Conservation (phyloP, 2,329 filamentous ascomycete genomes). For the Penicillium concentricum region DNA sequence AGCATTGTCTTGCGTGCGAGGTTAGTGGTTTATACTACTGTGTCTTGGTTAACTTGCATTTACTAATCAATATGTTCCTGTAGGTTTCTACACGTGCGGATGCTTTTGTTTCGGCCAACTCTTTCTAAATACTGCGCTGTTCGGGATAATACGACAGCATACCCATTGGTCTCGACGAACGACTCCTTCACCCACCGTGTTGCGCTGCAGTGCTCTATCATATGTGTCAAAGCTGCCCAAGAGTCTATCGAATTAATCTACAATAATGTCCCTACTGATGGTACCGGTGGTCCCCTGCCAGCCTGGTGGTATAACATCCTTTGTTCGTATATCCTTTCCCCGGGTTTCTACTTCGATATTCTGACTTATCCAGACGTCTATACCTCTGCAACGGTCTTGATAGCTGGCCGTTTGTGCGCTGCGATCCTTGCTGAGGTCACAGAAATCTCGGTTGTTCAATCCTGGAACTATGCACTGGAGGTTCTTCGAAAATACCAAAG, state of each 20-base stretch:
- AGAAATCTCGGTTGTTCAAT: slow-evolving; percentile 23
- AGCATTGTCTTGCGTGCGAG: slow-evolving; percentile 34
- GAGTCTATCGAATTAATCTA: slow-evolving; percentile 35
- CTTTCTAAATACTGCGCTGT: slow-evolving; percentile 33
- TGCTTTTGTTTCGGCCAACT: slow-evolving; percentile 35
- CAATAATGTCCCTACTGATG: slow-evolving; percentile 28
- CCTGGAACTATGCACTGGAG: slow-evolving; percentile 31
- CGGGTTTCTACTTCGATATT: background rate
- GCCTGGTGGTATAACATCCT: slow-evolving; percentile 42
- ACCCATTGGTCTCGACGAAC: slow-evolving; percentile 21
- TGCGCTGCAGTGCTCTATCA: slow-evolving; percentile 36
- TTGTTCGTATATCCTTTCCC: slow-evolving; percentile 20
- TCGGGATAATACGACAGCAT: slow-evolving; percentile 20
- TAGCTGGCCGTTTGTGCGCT: slow-evolving; percentile 33
- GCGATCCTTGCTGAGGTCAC: slow-evolving; percentile 27
- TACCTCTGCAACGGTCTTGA: slow-evolving; percentile 36
- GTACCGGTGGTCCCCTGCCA: slow-evolving; percentile 30
- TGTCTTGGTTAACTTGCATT: background rate
- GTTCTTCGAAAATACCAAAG: slow-evolving; percentile 33
- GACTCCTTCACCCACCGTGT: slow-evolving; percentile 34
- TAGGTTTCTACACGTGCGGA: slow-evolving; percentile 35
- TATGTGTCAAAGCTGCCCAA: slow-evolving; percentile 36
- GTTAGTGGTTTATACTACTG: slow-evolving; percentile 12
- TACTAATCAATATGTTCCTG: background rate
- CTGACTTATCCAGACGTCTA: slow-evolving; percentile 32